Conservation (phyloP, 371 early-diverging fungal genomes). For the Mucor lusitanicus region DNA sequence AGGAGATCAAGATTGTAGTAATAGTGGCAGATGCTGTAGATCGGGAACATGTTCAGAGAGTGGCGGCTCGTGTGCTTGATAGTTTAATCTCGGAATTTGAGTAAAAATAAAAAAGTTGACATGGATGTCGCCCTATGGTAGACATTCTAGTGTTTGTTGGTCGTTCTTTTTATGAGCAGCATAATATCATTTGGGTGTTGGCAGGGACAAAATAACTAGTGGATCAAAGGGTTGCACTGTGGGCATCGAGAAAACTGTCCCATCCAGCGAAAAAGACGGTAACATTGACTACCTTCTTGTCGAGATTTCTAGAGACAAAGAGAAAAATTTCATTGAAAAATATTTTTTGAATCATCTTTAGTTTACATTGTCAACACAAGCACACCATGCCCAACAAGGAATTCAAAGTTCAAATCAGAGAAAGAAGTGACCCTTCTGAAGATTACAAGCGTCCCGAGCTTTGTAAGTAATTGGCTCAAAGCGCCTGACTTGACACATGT, state of each 20-base stretch:
- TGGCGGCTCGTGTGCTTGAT: too few species aligned
- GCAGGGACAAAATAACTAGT: too few species aligned
- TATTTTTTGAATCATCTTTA: not conserved
- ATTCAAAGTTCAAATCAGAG: slow-evolving; percentile 17
- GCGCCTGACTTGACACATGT: not conserved
- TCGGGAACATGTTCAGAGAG: too few species aligned
- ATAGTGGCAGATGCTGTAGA: too few species aligned
- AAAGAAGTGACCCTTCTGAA: slow-evolving; percentile 10
- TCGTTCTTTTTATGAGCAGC: too few species aligned
- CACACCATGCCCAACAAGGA: not conserved
- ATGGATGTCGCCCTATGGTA: too few species aligned
- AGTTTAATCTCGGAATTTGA: too few species aligned
- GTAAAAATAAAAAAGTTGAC: too few species aligned
- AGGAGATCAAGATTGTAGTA: too few species aligned
- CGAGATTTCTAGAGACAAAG: not conserved
- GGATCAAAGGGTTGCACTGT: too few species aligned
- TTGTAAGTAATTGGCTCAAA: slow-evolving; percentile 5
- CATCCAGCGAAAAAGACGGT: not conserved
- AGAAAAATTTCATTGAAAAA: not conserved
- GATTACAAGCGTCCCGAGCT: slow-evolving; percentile 26
- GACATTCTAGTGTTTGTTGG: too few species aligned
- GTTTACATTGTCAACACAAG: not conserved
- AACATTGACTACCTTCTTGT: not conserved
- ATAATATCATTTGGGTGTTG: too few species aligned
- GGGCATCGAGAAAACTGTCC: not conserved